Base-by-base conservation (phyloP, 225 moss, liverwort and hornwort genomes). In the Sphagnum contortum region DNA sequence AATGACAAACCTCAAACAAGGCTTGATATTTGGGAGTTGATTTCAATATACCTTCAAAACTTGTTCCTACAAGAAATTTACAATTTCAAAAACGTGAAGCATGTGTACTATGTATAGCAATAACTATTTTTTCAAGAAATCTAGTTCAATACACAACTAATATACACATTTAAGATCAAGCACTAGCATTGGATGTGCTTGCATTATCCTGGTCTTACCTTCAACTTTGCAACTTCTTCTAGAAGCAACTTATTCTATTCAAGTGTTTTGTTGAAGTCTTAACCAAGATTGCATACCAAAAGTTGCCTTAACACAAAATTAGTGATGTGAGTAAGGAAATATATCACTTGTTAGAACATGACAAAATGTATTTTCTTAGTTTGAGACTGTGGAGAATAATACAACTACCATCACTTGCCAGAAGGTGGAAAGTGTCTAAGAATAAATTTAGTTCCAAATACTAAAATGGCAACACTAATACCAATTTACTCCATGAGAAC, bases 391-490 rank as follows among this genome's bases (percentile, higher is more conserved):
- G 1, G 1, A 29, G 29, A 29, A 29, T 29, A 29, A 1, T 29
- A 29, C 1, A 29, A 29, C 1, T 45, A 45, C 48, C 61, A 61
- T 10, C 79, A 94, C 91, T 91, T 88, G 75, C 77, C 81, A 78
- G 83, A 81, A 55, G 94, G 94, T 51, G 91, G 75, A 79, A 91
- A 87, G 73, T 95, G 91, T 69, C 91, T 91, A 5, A 95, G 86
- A 45, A 91, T 83, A 68, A 95, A 95, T 69, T 89, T 64, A 65
- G 89, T 73, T 63, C 89, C 94, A 64, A 95, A 91, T 60, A 80
- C 80, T 73, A 84, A 65, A 45, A 86, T 89, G 55, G 80, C 87
- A 66, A 89, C 71, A 70, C 89, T 91, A 58, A 88, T 72, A 61
- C 91, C 91, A 66, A 95, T 83, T 91, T 94, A 68, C 62, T 66